phyloP scores from a whole-genome alignment of 192 early-diverging fungal species.

The Backusella morwellensis region DNA sequence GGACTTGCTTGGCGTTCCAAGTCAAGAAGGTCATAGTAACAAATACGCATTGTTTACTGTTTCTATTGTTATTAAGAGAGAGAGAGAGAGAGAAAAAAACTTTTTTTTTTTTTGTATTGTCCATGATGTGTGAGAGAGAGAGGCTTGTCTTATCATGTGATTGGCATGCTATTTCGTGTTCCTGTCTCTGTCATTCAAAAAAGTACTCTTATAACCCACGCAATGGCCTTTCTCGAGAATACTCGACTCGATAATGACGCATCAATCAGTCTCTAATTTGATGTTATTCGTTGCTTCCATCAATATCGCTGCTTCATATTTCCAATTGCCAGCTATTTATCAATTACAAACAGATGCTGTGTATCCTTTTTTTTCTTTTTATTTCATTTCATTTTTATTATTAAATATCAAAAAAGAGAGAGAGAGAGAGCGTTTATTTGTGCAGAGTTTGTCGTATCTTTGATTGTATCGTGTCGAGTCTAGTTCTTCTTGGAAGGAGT shows the following conservation, averaged over 20 bases:
- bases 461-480: background rate
- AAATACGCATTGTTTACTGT: conserved; percentile 53
- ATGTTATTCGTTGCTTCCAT: no score
- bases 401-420: background rate
- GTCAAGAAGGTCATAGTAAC: conserved; percentile 89
- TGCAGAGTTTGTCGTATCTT: background rate
- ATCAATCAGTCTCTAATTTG: no score
- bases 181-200: no score
- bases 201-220: no score
- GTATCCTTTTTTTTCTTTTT: background rate
- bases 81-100: background rate
- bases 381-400: no score
- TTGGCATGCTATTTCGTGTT: background rate
- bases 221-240: background rate
- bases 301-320: no score
- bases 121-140: background rate
- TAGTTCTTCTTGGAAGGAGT: conserved; percentile 25
- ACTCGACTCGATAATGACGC: no score
- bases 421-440: background rate
- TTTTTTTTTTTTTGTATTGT: no score
- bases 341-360: no score
- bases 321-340: no score
- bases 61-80: background rate
- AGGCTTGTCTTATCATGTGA: background rate
- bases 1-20: conserved; percentile 71